Evolutionary conservation across 371 early-diverging fungal genomes (phyloP), one percentile per base, ranked within the genome.

Genomic region (Dentiscutata heterogama): DNA sequence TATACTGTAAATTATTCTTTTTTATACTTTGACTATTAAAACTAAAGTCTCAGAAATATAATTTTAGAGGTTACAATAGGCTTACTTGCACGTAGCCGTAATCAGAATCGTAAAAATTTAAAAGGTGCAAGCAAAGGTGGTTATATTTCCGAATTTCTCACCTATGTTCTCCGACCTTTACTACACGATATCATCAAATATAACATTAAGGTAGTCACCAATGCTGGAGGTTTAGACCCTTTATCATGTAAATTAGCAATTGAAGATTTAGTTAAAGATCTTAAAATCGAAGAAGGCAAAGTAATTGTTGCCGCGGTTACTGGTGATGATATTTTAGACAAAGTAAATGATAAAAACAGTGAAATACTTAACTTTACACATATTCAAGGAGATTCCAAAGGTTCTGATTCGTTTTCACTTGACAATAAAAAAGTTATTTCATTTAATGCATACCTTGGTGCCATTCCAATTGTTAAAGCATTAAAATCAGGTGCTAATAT

Each of bases 161-260:
- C 87, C 0, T 86, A 90, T 78, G 93, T 92, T 11, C 81, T 91
- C 70, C 83, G 85, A 50, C 86, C 86, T 46, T 87, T 91, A n/a
- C 78, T 90, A 71, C 92, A 90, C 3, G 87, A 88, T 58, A 83
- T 93, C 68, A 85, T 88, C 35, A 89, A 89, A 81, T 88, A 91
- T 68, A 89, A 90, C 29, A 93, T 92, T 78, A 92, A 89, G 82
- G 84, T 94, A 63, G 87, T 94, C 80, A 94, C 94, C 31, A 94
- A 94, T 83, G 94, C 94, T 3, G 94, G 94, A 58, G 94, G 91
- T 6, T 85, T 94, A 58, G 92, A 93, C 75, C 94, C 94, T 20
- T 68, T 91, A n/a, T 90, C 88, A 16, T 90, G 91, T 82, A 94
- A 94, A 82, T 85, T 86, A 51, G 94, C 93, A 8, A 93, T 94